A percentile compares a stretch with the other conserved stretches of the same genome.
Evolutionary conservation across 305 asterid species (phyloP).

Genomic region (Fraxinus angustifolia): DNA sequence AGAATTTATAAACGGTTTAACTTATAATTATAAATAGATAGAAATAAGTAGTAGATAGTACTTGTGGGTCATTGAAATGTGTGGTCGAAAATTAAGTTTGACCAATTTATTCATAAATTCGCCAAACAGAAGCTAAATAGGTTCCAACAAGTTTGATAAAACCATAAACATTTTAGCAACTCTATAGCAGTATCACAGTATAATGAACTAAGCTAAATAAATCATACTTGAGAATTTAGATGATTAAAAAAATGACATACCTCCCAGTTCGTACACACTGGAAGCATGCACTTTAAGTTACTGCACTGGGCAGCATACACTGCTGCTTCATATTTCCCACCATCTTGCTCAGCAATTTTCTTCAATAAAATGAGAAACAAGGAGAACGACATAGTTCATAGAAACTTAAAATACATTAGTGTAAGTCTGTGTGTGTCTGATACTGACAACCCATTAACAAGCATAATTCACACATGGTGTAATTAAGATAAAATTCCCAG

Average conservation of each 20-base stretch:
- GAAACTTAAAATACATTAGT: constrained; percentile 6
- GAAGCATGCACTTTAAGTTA: constrained; percentile 83
- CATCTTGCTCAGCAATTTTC: constrained; percentile 95
- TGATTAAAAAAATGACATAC: constrained; percentile 29
- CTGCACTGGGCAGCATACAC: constrained; percentile 87
- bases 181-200: neutral
- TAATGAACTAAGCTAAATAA: neutral
- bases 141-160: neutral
- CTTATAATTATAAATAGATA: neutral
- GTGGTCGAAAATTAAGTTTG: neutral
- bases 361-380: constrained; percentile 42
- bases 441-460: constrained; percentile 1
- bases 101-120: neutral
- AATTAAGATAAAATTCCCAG: constrained; percentile 11
- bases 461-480: neutral
- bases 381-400: constrained; percentile 23
- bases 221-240: neutral
- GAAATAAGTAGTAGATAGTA: neutral
- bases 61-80: neutral
- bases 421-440: neutral
- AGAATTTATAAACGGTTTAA: neutral
- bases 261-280: constrained; percentile 98
- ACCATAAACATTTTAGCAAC: neutral
- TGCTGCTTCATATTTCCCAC: constrained; percentile 88
- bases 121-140: neutral